Evolutionary conservation across 1,139 yeast genomes (phyloP).

Genomic region (Kodamaea sp.): DNA sequence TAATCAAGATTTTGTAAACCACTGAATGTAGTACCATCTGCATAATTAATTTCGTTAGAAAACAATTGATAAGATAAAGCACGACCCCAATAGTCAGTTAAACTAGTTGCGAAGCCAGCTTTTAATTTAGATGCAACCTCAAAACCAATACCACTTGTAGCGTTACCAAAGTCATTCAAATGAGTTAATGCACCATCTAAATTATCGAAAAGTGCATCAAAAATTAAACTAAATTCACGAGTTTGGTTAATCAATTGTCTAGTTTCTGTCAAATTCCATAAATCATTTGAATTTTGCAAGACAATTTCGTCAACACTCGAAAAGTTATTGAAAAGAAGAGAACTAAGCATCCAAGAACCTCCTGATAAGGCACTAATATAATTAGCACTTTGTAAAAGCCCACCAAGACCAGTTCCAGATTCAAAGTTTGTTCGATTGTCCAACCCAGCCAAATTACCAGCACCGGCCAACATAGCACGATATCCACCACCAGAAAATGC

Average conservation of each 20-base stretch:
- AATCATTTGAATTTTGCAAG: slow-evolving; percentile 21
- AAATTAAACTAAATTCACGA: slow-evolving; percentile 19
- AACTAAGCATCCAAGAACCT: slow-evolving; percentile 38
- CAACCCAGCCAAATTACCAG: slow-evolving; percentile 77
- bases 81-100: slow-evolving; percentile 59
- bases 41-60: slow-evolving; percentile 24
- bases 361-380: slow-evolving; percentile 41
- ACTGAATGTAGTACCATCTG: slow-evolving; percentile 29
- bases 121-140: slow-evolving; percentile 28
- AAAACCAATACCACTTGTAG: slow-evolving; percentile 22
- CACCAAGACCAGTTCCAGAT: slow-evolving; percentile 50
- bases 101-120: slow-evolving; percentile 54
- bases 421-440: slow-evolving; percentile 64
- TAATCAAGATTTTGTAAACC: slow-evolving; percentile 26
- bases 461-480: slow-evolving; percentile 88
- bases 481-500: slow-evolving; percentile 93
- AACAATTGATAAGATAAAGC: slow-evolving; percentile 39
- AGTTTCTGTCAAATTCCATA: slow-evolving; percentile 36
- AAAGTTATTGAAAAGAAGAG: slow-evolving; percentile 33
- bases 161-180: slow-evolving; percentile 27
- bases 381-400: slow-evolving; percentile 36
- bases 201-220: slow-evolving; percentile 22
- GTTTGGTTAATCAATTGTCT: slow-evolving; percentile 28
- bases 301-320: slow-evolving; percentile 35
- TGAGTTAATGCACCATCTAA: slow-evolving; percentile 27